Evolutionary conservation across 331 rosid genomes (phyloP).

Genomic region (Quercus lobata): DNA sequence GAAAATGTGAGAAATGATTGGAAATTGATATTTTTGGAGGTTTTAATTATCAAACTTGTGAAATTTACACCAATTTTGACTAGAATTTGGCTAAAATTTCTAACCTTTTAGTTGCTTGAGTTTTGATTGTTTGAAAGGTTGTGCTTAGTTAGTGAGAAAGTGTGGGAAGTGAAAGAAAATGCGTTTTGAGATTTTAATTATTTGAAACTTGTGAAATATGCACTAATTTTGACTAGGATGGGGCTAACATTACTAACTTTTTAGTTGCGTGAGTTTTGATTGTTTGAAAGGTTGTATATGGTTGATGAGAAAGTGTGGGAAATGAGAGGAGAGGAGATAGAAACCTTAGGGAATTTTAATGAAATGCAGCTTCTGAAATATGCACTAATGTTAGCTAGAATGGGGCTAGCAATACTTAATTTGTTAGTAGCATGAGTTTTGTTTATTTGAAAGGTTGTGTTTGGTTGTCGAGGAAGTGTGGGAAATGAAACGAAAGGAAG

Average conservation of each 20-base stretch:
- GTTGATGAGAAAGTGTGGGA: too few relatives aligned
- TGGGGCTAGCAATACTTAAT: too few relatives aligned
- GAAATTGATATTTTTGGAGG: too few relatives aligned
- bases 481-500: not conserved
- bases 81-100: not conserved
- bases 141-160: too few relatives aligned
- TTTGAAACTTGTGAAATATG: too few relatives aligned
- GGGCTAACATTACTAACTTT: not conserved
- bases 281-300: not conserved
- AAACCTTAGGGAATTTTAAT: slow-evolving; percentile 30
- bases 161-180: too few relatives aligned
- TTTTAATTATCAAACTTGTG: too few relatives aligned
- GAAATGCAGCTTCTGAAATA: not conserved
- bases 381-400: not conserved
- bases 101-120: too few relatives aligned
- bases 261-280: not conserved
- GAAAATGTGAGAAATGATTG: too few relatives aligned
- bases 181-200: too few relatives aligned
- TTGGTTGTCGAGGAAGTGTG: not conserved
- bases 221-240: not conserved
- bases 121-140: too few relatives aligned
- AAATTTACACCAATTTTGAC: not conserved
- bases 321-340: too few relatives aligned
- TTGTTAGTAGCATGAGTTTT: slow-evolving; percentile 28
- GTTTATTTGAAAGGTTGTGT: not conserved